A percentile compares a stretch with the other conserved stretches of the same genome.
These are phyloP conservation scores for Senna siamea DNA, from an alignment of 306 rosid species.

Conservation along the genomic window DNA sequence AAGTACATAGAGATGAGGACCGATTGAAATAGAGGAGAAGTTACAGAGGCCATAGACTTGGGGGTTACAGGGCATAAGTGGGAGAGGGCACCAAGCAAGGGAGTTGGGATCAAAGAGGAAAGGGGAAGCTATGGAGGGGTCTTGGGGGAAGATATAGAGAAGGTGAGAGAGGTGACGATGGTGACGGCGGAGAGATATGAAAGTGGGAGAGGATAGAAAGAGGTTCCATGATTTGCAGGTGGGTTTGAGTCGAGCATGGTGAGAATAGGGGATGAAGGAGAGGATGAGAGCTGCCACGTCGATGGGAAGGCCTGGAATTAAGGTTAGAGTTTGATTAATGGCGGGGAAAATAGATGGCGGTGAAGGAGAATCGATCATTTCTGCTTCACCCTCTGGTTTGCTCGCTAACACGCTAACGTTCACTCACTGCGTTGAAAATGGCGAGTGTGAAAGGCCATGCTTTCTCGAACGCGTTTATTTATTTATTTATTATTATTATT, in stretches of 20 bases:
- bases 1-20: conserved; percentile 63
- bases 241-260: conserved; percentile 65
- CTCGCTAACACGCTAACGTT: too few species aligned
- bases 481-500: too few species aligned
- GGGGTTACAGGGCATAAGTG: conserved; percentile 79
- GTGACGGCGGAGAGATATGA: conserved; percentile 50
- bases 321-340: conserved; percentile 31
- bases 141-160: conserved; percentile 79
- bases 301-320: conserved; percentile 81
- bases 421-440: too few species aligned
- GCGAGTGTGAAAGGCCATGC: too few species aligned
- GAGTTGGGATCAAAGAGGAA: conserved; percentile 69
- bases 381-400: neutral
- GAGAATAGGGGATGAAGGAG: conserved; percentile 61
- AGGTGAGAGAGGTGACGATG: conserved; percentile 51
- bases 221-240: conserved; percentile 75
- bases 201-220: conserved; percentile 60
- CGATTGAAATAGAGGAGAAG: conserved; percentile 67
- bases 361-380: conserved; percentile 8
- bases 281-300: conserved; percentile 65
- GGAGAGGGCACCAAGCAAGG: conserved; percentile 81
- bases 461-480: too few species aligned
- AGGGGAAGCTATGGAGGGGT: conserved; percentile 66
- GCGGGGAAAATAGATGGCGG: too few species aligned
- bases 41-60: conserved; percentile 80